Conservation (phyloP, 129 eudicot genomes). For the Ambrosia trifida region DNA sequence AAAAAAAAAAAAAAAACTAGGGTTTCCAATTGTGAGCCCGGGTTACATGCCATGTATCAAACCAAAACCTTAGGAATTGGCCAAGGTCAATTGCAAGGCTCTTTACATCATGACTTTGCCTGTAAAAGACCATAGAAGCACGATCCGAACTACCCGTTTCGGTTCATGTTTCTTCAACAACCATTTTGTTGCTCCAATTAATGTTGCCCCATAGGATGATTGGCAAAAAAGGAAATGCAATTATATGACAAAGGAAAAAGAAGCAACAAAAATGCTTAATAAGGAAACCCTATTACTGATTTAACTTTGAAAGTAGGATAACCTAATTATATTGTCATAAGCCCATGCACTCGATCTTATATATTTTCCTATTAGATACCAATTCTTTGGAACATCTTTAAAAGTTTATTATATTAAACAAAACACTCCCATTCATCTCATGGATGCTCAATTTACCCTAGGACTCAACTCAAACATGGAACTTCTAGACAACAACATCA, state of each 20-base stretch:
- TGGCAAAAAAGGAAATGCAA: neutral
- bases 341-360: slow-evolving; percentile 18
- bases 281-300: slow-evolving; percentile 16
- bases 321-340: slow-evolving; percentile 23
- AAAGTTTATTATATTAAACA: slow-evolving; percentile 17
- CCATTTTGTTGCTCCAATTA: too few species aligned
- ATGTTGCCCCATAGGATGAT: neutral
- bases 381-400: slow-evolving; percentile 22
- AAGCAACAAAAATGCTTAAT: neutral
- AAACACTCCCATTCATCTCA: slow-evolving; percentile 23
- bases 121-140: too few species aligned
- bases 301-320: slow-evolving; percentile 22
- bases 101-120: too few species aligned
- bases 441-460: slow-evolving; percentile 43
- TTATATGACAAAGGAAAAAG: slow-evolving; percentile 6
- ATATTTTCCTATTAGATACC: slow-evolving; percentile 21
- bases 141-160: too few species aligned
- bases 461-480: slow-evolving; percentile 48
- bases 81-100: too few species aligned
- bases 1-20: too few species aligned
- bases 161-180: too few species aligned
- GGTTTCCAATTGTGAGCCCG: too few species aligned
- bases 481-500: slow-evolving; percentile 39
- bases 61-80: too few species aligned
- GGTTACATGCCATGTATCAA: too few species aligned